Evolutionary conservation across 768 basidiomycete genomes (phyloP).

Genomic region (Hebeloma cylindrosporum): DNA sequence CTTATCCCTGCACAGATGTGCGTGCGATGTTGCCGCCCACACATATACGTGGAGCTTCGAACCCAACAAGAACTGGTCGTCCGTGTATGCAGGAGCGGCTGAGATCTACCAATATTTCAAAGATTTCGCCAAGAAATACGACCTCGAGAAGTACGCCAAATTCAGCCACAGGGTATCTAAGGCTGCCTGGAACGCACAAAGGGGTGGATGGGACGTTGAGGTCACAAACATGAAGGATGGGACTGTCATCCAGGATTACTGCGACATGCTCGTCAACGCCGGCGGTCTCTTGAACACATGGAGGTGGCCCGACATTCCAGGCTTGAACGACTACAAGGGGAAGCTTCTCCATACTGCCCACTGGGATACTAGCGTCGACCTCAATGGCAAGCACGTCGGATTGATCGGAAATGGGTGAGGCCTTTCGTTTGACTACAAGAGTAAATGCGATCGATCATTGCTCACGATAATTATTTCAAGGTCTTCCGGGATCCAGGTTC

Average conservation of each 20-base stretch:
- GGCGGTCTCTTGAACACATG: slow-evolving; percentile 36
- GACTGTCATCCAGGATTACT: slow-evolving; percentile 21
- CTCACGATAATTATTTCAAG: slow-evolving; percentile 13
- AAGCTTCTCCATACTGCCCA: slow-evolving; percentile 36
- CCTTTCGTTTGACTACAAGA: no score
- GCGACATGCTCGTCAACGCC: slow-evolving; percentile 35
- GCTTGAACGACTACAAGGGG: slow-evolving; percentile 34
- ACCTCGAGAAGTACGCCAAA: slow-evolving; percentile 32
- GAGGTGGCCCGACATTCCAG: slow-evolving; percentile 39
- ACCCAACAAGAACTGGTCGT: slow-evolving; percentile 32
- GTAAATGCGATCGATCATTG: slow-evolving; percentile 13
- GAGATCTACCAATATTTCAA: slow-evolving; percentile 33
- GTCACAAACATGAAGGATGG: slow-evolving; percentile 22
- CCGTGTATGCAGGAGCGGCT: slow-evolving; percentile 30
- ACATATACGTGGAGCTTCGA: slow-evolving; percentile 35
- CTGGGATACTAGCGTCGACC: slow-evolving; percentile 29
- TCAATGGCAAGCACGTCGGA: slow-evolving; percentile 36
- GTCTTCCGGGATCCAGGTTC: slow-evolving; percentile 34
- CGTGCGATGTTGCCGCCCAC: slow-evolving; percentile 32
- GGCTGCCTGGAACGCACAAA: slow-evolving; percentile 30
- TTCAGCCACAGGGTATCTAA: slow-evolving; percentile 27
- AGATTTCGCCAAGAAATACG: slow-evolving; percentile 28
- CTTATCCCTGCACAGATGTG: slow-evolving; percentile 8
- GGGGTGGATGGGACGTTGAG: slow-evolving; percentile 30
- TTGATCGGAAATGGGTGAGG: slow-evolving; percentile 40